Conservation (phyloP, 345 rosid genomes). For the Aquilaria yunnanensis region DNA sequence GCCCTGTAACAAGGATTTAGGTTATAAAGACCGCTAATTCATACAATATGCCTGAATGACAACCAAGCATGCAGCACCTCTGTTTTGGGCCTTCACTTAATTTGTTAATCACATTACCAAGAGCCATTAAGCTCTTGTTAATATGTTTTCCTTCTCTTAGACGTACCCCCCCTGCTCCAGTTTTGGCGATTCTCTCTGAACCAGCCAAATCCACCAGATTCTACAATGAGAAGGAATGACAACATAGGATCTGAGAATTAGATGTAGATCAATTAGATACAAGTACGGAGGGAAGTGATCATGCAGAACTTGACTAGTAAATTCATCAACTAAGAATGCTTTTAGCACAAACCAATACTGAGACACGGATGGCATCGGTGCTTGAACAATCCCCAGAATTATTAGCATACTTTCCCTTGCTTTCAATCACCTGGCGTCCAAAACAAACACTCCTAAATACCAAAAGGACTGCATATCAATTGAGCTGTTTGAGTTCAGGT, state of each 20-base stretch:
- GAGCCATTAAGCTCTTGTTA: constrained; percentile 94
- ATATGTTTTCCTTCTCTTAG: constrained; percentile 91
- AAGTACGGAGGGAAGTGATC: background rate
- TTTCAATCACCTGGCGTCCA: constrained; percentile 72
- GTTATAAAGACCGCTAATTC: background rate
- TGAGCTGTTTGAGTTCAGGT: background rate
- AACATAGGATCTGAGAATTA: constrained; percentile 7
- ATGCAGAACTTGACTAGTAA: background rate
- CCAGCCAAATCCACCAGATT: constrained; percentile 97
- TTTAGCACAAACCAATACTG: constrained; percentile 62
- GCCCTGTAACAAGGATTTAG: constrained; percentile 39
- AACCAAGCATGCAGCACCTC: constrained; percentile 32
- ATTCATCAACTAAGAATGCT: background rate
- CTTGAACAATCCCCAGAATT: constrained; percentile 30
- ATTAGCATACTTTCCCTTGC: constrained; percentile 52
- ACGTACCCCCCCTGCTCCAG: constrained; percentile 92
- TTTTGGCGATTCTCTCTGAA: constrained; percentile 88
- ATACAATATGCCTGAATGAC: no score
- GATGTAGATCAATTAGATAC: background rate
- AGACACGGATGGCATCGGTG: constrained; percentile 74
- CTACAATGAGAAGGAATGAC: constrained; percentile 24
- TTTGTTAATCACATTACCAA: constrained; percentile 95
- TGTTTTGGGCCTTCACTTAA: constrained; percentile 75
- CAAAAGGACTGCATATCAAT: background rate
- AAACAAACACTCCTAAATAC: constrained; percentile 5